These are phyloP conservation scores for Phytophthora foliorum DNA, from an alignment of 352 stramenopile species.

Conservation along the genomic window DNA sequence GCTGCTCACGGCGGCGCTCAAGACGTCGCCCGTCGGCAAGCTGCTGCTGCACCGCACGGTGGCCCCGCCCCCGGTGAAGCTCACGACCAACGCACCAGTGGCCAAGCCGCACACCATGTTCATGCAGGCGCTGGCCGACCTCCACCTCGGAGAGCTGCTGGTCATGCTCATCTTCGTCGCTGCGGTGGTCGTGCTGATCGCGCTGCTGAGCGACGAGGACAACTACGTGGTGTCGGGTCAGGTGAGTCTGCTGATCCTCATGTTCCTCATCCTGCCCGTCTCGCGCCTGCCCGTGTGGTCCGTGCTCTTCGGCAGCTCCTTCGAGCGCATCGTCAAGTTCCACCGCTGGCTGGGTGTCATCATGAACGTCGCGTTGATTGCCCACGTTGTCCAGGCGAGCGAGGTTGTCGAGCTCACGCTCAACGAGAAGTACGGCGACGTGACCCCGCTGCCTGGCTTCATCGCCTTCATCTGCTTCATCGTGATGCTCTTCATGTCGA, in stretches of 20 bases:
- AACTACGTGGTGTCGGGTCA: slow-evolving; percentile 63
- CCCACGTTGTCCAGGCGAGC: slow-evolving; percentile 67
- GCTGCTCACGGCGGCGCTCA: slow-evolving; percentile 54
- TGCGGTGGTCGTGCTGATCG: slow-evolving; percentile 54
- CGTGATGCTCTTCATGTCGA: slow-evolving; percentile 58
- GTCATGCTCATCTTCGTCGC: slow-evolving; percentile 75
- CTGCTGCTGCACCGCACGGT: slow-evolving; percentile 67
- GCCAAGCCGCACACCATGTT: slow-evolving; percentile 55
- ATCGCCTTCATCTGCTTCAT: slow-evolving; percentile 71
- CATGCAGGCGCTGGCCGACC: slow-evolving; percentile 62
- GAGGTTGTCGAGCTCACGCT: slow-evolving; percentile 50
- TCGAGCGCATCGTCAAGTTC: slow-evolving; percentile 88
- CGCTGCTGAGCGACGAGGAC: slow-evolving; percentile 43
- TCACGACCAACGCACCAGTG: slow-evolving; percentile 58
- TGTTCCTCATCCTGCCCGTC: slow-evolving; percentile 85
- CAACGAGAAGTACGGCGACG: slow-evolving; percentile 60
- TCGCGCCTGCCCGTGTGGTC: slow-evolving; percentile 71
- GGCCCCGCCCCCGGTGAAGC: slow-evolving; percentile 53
- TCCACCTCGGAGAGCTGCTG: slow-evolving; percentile 69
- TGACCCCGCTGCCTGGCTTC: slow-evolving; percentile 71
- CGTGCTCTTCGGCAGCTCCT: slow-evolving; percentile 76
- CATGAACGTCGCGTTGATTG: slow-evolving; percentile 60
- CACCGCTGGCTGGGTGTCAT: slow-evolving; percentile 82
- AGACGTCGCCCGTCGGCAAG: slow-evolving; percentile 43
- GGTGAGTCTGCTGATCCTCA: slow-evolving; percentile 71